Conservation (phyloP, 179 eudicot genomes). For the Silene noctiflora region DNA sequence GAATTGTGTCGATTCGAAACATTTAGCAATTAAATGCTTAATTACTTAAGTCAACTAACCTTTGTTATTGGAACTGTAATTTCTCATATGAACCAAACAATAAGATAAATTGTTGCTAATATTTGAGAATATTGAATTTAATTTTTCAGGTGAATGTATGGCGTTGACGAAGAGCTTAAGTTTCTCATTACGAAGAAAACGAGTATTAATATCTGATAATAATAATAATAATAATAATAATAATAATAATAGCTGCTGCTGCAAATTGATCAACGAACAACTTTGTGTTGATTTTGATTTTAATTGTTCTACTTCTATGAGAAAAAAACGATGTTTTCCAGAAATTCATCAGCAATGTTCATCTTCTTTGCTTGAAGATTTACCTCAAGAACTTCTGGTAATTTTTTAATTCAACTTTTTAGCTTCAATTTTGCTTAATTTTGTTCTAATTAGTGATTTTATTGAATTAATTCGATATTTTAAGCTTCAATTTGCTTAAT, state of each 20-base stretch:
- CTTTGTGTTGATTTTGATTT: too few species aligned
- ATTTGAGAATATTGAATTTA: background rate
- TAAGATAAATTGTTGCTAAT: background rate
- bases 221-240: too few species aligned
- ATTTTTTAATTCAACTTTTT: conserved; percentile 16
- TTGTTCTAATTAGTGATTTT: too few species aligned
- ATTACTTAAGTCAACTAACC: background rate
- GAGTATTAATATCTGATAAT: conserved; percentile 34
- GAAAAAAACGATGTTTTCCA: conserved; percentile 25
- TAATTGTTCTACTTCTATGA: conserved; percentile 23
- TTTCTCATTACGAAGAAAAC: conserved; percentile 46
- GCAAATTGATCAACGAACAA: too few species aligned
- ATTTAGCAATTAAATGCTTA: background rate
- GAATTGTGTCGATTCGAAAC: too few species aligned
- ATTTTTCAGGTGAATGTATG: conserved; percentile 21
- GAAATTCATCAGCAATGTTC: conserved; percentile 18
- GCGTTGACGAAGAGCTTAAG: conserved; percentile 42
- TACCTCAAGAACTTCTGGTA: conserved; percentile 77
- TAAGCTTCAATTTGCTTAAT: background rate
- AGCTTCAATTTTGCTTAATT: too few species aligned
- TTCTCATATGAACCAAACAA: background rate
- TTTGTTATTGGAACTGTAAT: background rate
- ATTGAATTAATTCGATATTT: too few species aligned
- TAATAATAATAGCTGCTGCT: conserved; percentile 4
- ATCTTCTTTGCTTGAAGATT: conserved; percentile 31